Conservation (phyloP, 352 stramenopile species). For the Phytophthora syringae region DNA sequence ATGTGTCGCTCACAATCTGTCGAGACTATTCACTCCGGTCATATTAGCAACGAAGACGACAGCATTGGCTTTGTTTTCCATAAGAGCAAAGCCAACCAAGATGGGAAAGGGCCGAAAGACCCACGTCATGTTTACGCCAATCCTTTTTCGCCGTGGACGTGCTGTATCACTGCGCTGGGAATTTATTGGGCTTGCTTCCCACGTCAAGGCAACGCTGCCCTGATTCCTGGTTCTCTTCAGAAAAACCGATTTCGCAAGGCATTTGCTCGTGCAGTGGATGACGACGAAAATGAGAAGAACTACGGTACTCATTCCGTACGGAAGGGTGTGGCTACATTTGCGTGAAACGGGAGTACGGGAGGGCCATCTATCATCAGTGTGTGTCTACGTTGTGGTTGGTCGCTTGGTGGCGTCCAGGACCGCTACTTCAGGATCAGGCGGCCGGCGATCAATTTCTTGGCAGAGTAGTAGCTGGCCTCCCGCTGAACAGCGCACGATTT, state of each 20-base stretch:
- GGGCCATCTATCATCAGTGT: slow-evolving; percentile 16
- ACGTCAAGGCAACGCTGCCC: background rate
- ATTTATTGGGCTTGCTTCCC: slow-evolving; percentile 5
- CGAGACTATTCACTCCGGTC: slow-evolving; percentile 27
- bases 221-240: slow-evolving; percentile 6
- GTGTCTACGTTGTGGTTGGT: slow-evolving; percentile 21
- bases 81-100: slow-evolving; percentile 39
- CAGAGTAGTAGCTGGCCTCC: slow-evolving; percentile 12
- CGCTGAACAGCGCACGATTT: slow-evolving; percentile 9
- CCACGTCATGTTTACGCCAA: slow-evolving; percentile 26
- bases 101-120: slow-evolving; percentile 3
- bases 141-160: slow-evolving; percentile 2
- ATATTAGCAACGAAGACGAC: slow-evolving; percentile 6
- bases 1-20: slow-evolving; percentile 31
- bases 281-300: background rate
- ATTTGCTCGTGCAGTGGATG: background rate
- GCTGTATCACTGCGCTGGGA: slow-evolving; percentile 7
- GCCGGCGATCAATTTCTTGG: slow-evolving; percentile 18
- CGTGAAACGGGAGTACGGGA: slow-evolving; percentile 9
- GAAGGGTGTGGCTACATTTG: slow-evolving; percentile 8
- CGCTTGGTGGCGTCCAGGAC: slow-evolving; percentile 20
- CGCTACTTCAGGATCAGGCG: slow-evolving; percentile 18
- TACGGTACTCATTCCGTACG: slow-evolving; percentile 12
- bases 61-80: slow-evolving; percentile 24
- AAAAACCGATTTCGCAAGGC: slow-evolving; percentile 13